Conservation (phyloP, 805 yeast genomes). For the Metschnikowia gelsemii region DNA sequence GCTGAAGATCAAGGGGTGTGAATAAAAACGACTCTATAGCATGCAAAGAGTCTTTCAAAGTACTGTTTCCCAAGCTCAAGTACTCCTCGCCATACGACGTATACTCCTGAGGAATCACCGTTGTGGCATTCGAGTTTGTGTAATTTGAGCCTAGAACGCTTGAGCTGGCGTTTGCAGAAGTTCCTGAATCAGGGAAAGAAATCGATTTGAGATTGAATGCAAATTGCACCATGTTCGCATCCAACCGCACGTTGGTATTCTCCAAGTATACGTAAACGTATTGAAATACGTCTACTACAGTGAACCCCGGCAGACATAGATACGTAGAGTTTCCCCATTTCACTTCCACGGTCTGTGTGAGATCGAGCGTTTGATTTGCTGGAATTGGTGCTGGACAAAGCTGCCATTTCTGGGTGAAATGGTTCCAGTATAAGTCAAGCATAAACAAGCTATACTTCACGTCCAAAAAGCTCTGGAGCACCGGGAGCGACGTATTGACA, state of each 20-base stretch:
- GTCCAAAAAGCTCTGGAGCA: conserved; percentile 15
- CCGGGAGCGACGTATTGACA: conserved; percentile 11
- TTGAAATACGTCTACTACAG: conserved; percentile 25
- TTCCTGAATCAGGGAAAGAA: conserved; percentile 23
- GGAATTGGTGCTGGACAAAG: conserved; percentile 51
- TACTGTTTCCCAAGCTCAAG: conserved; percentile 28
- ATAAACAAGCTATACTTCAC: conserved; percentile 17
- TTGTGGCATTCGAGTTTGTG: not conserved
- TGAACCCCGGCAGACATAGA: conserved; percentile 31
- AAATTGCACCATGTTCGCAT: conserved; percentile 35
- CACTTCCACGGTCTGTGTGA: conserved; percentile 15
- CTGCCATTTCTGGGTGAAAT: conserved; percentile 46
- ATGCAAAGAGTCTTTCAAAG: conserved; percentile 28
- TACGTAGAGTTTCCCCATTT: conserved; percentile 30
- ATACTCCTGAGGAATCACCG: conserved; percentile 5
- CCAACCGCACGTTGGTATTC: conserved; percentile 32
- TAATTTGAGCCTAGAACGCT: not conserved
- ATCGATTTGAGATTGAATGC: conserved; percentile 29
- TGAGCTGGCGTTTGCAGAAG: not conserved
- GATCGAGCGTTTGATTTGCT: conserved; percentile 24
- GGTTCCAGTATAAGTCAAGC: conserved; percentile 56
- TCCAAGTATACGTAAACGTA: conserved; percentile 21
- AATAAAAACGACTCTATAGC: conserved; percentile 24
- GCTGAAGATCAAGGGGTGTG: conserved; percentile 28
- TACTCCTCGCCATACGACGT: conserved; percentile 5